These are phyloP conservation scores for Phytophthora pluvialis DNA, from an alignment of 352 stramenopile genomes.

Conservation along the genomic window DNA sequence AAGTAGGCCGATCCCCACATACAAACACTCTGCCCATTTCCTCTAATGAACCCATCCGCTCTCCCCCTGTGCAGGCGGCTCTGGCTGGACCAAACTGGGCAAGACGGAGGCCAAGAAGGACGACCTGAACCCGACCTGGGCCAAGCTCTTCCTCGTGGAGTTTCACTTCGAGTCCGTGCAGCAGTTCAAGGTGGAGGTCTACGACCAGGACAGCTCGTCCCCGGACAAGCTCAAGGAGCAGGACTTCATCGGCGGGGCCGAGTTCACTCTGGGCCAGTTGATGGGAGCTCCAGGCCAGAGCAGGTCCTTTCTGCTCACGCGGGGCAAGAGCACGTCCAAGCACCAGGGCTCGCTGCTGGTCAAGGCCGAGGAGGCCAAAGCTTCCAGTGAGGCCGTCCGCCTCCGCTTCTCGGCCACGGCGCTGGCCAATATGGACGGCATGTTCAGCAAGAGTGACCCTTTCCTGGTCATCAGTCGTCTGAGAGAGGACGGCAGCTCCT, in stretches of 20 bases:
- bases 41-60: not conserved
- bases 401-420: constrained; percentile 53
- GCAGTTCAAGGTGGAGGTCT: constrained; percentile 85
- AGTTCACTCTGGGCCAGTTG: constrained; percentile 83
- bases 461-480: constrained; percentile 66
- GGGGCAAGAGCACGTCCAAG: constrained; percentile 45
- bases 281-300: constrained; percentile 79
- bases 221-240: constrained; percentile 67
- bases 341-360: constrained; percentile 63
- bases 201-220: constrained; percentile 80
- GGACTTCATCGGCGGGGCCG: constrained; percentile 73
- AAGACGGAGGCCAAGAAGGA: constrained; percentile 85
- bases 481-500: constrained; percentile 58
- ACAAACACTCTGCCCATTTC: not conserved
- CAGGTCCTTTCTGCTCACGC: constrained; percentile 59
- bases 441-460: constrained; percentile 72
- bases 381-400: constrained; percentile 51
- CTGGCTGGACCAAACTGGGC: constrained; percentile 71
- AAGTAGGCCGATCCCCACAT: constrained; percentile 21
- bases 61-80: constrained; percentile 38
- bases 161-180: constrained; percentile 90
- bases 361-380: constrained; percentile 63
- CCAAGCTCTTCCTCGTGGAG: constrained; percentile 80
- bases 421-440: constrained; percentile 70
- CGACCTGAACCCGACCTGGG: constrained; percentile 79